These are phyloP conservation scores for Trichopus zeylanicus DNA, from an alignment of 116 monocot species.

Conservation along the genomic window DNA sequence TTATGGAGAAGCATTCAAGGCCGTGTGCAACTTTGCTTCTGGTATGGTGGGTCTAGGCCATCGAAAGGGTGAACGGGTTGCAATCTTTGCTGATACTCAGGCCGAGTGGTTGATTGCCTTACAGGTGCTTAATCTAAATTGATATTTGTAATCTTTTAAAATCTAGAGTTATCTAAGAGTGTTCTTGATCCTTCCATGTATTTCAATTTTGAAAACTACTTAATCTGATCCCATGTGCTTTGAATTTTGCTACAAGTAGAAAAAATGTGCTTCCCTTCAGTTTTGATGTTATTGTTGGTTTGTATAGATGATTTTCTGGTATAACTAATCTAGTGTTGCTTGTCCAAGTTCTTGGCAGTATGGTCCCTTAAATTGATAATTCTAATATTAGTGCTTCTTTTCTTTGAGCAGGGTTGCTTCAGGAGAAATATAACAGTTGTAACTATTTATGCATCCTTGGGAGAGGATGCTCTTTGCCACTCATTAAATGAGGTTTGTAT, in stretches of 20 bases:
- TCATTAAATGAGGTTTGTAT: conserved; percentile 77
- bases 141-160: not conserved
- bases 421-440: conserved; percentile 78
- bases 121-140: conserved; percentile 34
- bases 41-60: conserved; percentile 77
- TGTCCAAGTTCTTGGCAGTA: no score
- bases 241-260: no score
- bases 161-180: no score
- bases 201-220: no score
- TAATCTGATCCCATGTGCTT: no score
- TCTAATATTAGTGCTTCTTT: conserved; percentile 6
- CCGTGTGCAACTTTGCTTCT: conserved; percentile 63
- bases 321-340: no score
- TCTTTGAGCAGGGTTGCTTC: conserved; percentile 61
- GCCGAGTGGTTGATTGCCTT: conserved; percentile 85
- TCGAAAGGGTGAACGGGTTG: conserved; percentile 51
- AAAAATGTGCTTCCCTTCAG: no score
- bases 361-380: no score
- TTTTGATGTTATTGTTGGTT: no score
- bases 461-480: conserved; percentile 87
- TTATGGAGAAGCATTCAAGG: conserved; percentile 48
- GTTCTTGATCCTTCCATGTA: no score
- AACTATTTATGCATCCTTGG: conserved; percentile 86
- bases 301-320: no score
- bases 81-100: conserved; percentile 85